These are phyloP conservation scores for Melaleuca quinquenervia DNA, from an alignment of 345 rosid genomes.

Conservation along the genomic window DNA sequence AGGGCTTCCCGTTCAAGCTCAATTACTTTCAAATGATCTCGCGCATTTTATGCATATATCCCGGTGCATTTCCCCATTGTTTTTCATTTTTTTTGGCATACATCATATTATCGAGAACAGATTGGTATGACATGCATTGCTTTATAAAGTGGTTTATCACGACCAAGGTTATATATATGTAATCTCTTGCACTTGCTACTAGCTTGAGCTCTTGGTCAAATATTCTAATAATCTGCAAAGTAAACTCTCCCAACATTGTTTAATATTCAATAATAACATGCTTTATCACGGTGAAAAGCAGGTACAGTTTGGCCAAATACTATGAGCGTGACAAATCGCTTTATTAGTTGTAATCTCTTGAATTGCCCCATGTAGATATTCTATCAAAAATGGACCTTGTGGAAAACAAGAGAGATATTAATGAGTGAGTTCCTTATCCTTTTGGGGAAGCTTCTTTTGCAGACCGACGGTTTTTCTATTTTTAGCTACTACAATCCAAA, in stretches of 20 bases:
- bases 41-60: not conserved
- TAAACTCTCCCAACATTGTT: no score
- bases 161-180: no score
- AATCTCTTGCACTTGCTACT: no score
- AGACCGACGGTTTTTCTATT: no score
- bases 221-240: no score
- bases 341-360: slow-evolving; percentile 25
- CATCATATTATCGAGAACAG: not conserved
- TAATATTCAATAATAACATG: no score
- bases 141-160: no score
- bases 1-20: no score
- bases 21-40: no score
- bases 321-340: accelerated
- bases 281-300: not conserved
- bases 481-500: no score
- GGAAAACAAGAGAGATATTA: slow-evolving; percentile 52
- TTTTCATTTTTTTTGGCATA: not conserved
- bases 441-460: not conserved
- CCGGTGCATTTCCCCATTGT: no score
- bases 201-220: no score
- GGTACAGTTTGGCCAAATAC: not conserved
- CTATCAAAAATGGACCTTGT: slow-evolving; percentile 94
- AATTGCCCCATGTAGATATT: slow-evolving; percentile 78
- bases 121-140: not conserved
- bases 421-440: slow-evolving; percentile 32